phyloP scores from a whole-genome alignment of 352 stramenopile species.

The Pythium phragmiticola region DNA sequence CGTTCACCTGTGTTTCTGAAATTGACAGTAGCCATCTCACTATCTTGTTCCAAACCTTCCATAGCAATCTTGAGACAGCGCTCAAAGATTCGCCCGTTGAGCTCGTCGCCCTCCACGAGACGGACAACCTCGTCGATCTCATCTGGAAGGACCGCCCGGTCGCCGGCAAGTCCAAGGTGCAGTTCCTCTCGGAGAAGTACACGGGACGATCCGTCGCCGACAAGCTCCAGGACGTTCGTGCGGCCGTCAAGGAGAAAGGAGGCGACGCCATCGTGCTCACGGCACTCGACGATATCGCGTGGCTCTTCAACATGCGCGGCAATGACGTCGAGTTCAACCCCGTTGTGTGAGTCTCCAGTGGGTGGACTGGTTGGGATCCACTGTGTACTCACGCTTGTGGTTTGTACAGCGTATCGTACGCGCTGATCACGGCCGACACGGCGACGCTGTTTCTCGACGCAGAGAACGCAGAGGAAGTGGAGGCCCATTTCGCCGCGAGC shows the following conservation, averaged over 20 bases:
- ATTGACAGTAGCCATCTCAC: not conserved
- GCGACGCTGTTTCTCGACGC: constrained; percentile 93
- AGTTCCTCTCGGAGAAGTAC: constrained; percentile 92
- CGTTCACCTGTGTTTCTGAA: constrained; percentile 2
- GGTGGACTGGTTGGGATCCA: not conserved
- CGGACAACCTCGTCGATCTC: constrained; percentile 94
- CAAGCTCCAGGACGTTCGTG: constrained; percentile 89
- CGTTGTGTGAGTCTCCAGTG: constrained; percentile 84
- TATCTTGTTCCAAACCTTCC: not conserved
- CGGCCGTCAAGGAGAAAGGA: constrained; percentile 85
- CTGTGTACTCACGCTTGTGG: not conserved
- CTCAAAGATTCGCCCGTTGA: constrained; percentile 71
- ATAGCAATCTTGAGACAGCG: constrained; percentile 61
- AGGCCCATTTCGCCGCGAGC: constrained; percentile 43
- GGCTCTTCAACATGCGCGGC: constrained; percentile 98
- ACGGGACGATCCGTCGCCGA: constrained; percentile 88
- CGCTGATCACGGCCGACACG: constrained; percentile 87
- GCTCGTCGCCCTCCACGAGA: constrained; percentile 69
- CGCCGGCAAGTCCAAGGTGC: constrained; percentile 76
- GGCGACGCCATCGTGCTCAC: constrained; percentile 93
- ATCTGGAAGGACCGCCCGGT: constrained; percentile 90
- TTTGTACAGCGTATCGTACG: constrained; percentile 85
- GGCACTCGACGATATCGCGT: constrained; percentile 96
- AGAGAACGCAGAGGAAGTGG: constrained; percentile 61
- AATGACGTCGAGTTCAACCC: constrained; percentile 97